Conservation (phyloP, 2,329 filamentous ascomycete species). For the Botrytis squamosa region DNA sequence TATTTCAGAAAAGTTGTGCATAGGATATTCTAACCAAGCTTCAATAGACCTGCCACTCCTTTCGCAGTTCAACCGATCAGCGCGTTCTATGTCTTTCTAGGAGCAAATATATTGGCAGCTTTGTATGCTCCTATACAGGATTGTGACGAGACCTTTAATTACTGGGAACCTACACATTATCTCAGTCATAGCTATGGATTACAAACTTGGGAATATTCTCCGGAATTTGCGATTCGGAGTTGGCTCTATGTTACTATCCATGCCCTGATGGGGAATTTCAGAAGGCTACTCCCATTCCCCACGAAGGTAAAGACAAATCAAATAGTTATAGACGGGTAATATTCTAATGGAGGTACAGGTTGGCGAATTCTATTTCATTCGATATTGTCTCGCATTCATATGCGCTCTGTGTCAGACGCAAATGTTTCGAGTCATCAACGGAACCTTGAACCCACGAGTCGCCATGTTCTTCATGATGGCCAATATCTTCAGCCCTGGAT, state of each 20-base stretch:
- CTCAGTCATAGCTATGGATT: conserved; percentile 87
- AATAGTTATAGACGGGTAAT: background rate
- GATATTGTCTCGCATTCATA: conserved; percentile 68
- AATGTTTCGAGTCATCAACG: conserved; percentile 74
- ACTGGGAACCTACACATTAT: conserved; percentile 97
- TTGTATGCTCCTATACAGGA: conserved; percentile 89
- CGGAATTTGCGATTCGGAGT: conserved; percentile 89
- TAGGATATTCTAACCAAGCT: background rate
- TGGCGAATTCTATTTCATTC: conserved; percentile 84
- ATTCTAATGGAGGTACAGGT: conserved; percentile 42
- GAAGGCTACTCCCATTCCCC: conserved; percentile 60
- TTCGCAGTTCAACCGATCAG: conserved; percentile 69
- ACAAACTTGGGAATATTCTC: conserved; percentile 98
- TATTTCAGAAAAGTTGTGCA: background rate
- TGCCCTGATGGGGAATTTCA: conserved; percentile 66
- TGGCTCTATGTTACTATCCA: conserved; percentile 89
- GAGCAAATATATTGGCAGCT: conserved; percentile 72
- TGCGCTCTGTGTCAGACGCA: conserved; percentile 83
- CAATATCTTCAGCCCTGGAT: conserved; percentile 77
- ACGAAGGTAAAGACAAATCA: conserved; percentile 49
- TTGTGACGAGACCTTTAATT: conserved; percentile 98
- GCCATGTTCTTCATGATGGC: conserved; percentile 81
- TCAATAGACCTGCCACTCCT: conserved; percentile 45
- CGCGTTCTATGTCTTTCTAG: conserved; percentile 78
- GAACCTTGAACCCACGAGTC: conserved; percentile 76